phyloP scores from a whole-genome alignment of 176 grass and related monocot genomes.

The Lolium rigidum region DNA sequence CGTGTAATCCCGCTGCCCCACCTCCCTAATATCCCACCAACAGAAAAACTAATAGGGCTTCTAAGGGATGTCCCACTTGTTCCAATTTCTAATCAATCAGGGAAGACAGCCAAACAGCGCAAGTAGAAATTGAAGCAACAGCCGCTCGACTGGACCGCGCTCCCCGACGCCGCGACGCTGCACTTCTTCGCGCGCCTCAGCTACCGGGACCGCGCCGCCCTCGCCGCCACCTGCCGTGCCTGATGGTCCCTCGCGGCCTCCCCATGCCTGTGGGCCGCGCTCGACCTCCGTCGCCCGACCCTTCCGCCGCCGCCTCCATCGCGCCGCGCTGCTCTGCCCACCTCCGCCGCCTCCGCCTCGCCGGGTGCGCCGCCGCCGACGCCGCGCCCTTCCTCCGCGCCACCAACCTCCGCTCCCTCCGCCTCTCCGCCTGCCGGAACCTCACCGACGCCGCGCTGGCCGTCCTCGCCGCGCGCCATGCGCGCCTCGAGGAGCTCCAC shows the following conservation, averaged over 20 bases:
- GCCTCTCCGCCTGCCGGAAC: slow-evolving; percentile 56
- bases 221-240: slow-evolving; percentile 66
- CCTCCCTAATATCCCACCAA: too few species aligned
- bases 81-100: too few species aligned
- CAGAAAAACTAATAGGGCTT: too few species aligned
- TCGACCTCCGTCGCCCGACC: slow-evolving; percentile 76
- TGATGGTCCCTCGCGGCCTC: slow-evolving; percentile 80
- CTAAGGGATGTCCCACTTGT: too few species aligned
- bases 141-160: slow-evolving; percentile 81
- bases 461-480: slow-evolving; percentile 83
- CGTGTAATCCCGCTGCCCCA: too few species aligned
- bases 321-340: slow-evolving; percentile 58
- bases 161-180: slow-evolving; percentile 79
- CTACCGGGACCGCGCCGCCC: slow-evolving; percentile 85
- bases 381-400: slow-evolving; percentile 66
- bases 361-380: slow-evolving; percentile 59
- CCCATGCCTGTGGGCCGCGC: slow-evolving; percentile 76
- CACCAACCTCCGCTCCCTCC: slow-evolving; percentile 44
- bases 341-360: slow-evolving; percentile 66
- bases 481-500: slow-evolving; percentile 74
- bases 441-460: slow-evolving; percentile 83
- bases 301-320: slow-evolving; percentile 52
- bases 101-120: too few species aligned
- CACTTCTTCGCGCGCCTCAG: slow-evolving; percentile 90
- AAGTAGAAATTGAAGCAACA: too few species aligned